Evolutionary conservation across 2,329 filamentous ascomycete species (phyloP).

Genomic region (Colletotrichum tropicicola): DNA sequence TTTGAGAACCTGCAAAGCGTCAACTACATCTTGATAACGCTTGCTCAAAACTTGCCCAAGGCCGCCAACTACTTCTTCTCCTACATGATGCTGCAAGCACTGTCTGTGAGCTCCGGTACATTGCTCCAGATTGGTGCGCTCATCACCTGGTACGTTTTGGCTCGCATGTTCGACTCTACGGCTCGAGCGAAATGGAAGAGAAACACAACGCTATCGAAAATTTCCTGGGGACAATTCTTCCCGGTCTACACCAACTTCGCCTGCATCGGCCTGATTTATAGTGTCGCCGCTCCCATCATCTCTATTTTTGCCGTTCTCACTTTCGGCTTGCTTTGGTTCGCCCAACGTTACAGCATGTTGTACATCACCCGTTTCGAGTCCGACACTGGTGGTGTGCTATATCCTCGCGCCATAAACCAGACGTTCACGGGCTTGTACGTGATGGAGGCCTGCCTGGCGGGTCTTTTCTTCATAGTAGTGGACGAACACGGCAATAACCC

Average conservation of each 20-base stretch:
- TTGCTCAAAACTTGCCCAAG: constrained; percentile 84
- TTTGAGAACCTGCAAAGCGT: constrained; percentile 60
- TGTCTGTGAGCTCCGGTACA: constrained; percentile 90
- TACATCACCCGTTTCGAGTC: constrained; percentile 91
- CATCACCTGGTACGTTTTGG: constrained; percentile 82
- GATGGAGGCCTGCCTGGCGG: constrained; percentile 91
- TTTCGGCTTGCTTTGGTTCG: constrained; percentile 90
- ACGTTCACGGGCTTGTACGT: constrained; percentile 95
- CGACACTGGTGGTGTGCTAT: constrained; percentile 92
- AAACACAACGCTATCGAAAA: constrained; percentile 79
- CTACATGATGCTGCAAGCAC: constrained; percentile 94
- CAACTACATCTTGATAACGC: constrained; percentile 70
- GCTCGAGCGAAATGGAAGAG: constrained; percentile 83
- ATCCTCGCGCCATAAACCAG: constrained; percentile 92
- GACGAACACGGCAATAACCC: constrained; percentile 57
- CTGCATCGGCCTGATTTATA: constrained; percentile 90
- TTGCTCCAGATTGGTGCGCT: constrained; percentile 85
- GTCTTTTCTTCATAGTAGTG: constrained; percentile 85
- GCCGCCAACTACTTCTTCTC: constrained; percentile 98
- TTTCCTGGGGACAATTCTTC: constrained; percentile 94
- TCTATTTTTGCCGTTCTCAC: constrained; percentile 93
- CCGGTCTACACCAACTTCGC: constrained; percentile 97
- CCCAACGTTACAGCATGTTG: constrained; percentile 95
- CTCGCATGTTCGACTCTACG: constrained; percentile 85
- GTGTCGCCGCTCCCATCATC: constrained; percentile 88